These are phyloP conservation scores for Lachancea nothofagi DNA, from an alignment of 805 yeast species.

Conservation along the genomic window DNA sequence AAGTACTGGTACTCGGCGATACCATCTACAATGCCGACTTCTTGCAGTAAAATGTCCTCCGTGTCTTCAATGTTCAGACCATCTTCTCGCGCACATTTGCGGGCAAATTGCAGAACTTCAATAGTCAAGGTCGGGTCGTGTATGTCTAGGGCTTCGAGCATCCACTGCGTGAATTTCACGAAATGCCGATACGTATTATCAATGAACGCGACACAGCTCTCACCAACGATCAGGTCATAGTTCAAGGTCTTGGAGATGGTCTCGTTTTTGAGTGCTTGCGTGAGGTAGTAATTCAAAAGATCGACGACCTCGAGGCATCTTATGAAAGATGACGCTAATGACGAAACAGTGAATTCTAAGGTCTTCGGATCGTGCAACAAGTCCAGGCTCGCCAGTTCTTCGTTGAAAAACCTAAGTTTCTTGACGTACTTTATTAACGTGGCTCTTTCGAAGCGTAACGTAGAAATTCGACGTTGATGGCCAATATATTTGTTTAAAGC, in stretches of 20 bases:
- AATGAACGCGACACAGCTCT: conserved; percentile 19
- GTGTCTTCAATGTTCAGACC: conserved; percentile 25
- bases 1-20: conserved; percentile 22
- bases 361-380: conserved; percentile 5
- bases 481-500: conserved; percentile 30
- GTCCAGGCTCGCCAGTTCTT: conserved; percentile 17
- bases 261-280: conserved; percentile 32
- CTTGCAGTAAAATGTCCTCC: conserved; percentile 31
- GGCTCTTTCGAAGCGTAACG: conserved; percentile 31
- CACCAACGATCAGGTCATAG: conserved; percentile 21
- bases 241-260: conserved; percentile 33
- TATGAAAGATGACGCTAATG: conserved; percentile 21
- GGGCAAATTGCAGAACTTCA: conserved; percentile 29
- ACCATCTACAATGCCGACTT: conserved; percentile 24
- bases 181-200: conserved; percentile 31
- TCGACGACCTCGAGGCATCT: conserved; percentile 29
- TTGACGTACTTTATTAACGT: conserved; percentile 33
- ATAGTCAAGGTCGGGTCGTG: conserved; percentile 18
- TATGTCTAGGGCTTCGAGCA: conserved; percentile 26
- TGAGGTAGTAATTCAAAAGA: conserved; percentile 28
- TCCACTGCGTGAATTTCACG: conserved; percentile 34
- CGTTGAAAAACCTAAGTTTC: conserved; percentile 32
- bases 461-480: conserved; percentile 26
- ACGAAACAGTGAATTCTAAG: conserved; percentile 14
- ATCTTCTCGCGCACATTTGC: conserved; percentile 31